Evolutionary conservation across 2,329 filamentous ascomycete genomes (phyloP).

Genomic region (Neocatenulostroma microsporum): DNA sequence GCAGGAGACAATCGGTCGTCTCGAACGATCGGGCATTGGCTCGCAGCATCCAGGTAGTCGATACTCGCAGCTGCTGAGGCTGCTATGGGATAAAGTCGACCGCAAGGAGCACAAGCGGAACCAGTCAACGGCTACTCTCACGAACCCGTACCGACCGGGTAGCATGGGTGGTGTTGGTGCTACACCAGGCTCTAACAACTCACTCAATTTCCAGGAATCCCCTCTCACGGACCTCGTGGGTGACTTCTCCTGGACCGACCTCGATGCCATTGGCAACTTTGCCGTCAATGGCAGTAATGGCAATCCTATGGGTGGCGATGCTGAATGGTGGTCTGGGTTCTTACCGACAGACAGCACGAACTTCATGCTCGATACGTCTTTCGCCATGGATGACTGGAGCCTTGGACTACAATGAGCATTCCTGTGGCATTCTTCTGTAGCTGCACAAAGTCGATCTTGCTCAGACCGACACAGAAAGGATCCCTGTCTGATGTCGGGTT

Average conservation of each 20-base stretch:
- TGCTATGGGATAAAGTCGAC: conserved; percentile 43
- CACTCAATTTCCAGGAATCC: conserved; percentile 24
- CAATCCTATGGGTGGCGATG: conserved; percentile 20
- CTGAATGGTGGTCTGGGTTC: conserved; percentile 32
- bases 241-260: conserved; percentile 44
- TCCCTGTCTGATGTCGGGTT: too few species aligned
- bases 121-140: conserved; percentile 22
- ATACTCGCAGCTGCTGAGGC: conserved; percentile 40
- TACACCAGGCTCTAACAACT: conserved; percentile 21
- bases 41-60: conserved; percentile 41
- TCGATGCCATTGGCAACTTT: conserved; percentile 42
- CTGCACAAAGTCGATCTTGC: too few species aligned
- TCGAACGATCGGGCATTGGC: conserved; percentile 39
- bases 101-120: conserved; percentile 22
- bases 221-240: conserved; percentile 41
- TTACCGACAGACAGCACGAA: conserved; percentile 30
- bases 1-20: conserved; percentile 37
- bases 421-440: too few species aligned
- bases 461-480: too few species aligned
- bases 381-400: conserved; percentile 28
- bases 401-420: conserved; percentile 22
- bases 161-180: conserved; percentile 29
- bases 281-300: conserved; percentile 37
- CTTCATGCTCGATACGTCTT: conserved; percentile 26
- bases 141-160: conserved; percentile 35